A percentile compares a stretch with the other conserved stretches of the same genome.
phyloP scores from a whole-genome alignment of 139 green algal species.

The Ettlia oleoabundans region DNA sequence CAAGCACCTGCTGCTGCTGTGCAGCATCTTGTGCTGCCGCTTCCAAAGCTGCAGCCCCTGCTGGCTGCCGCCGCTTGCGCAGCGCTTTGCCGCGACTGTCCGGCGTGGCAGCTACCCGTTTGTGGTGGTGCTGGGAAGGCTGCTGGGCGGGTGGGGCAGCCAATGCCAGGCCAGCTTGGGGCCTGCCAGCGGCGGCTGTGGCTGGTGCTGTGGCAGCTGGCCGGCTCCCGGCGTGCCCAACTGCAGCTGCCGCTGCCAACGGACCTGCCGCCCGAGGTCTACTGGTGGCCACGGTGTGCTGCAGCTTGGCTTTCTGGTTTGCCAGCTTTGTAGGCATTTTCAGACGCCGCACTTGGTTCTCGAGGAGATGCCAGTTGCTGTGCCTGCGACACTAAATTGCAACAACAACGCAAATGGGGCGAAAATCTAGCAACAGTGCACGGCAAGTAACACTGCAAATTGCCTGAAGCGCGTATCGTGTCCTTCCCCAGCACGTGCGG shows the following conservation, averaged over 20 bases:
- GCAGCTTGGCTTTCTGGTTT: conserved; percentile 11
- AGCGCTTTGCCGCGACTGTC: conserved; percentile 7
- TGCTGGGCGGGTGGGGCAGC: neutral
- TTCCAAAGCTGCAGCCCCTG: neutral
- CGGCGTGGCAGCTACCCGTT: conserved; percentile 6
- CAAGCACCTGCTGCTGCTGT: neutral
- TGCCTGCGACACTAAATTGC: conserved; percentile 12
- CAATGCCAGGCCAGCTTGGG: neutral
- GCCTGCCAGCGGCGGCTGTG: neutral
- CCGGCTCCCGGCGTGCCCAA: too few species aligned
- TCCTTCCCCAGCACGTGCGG: too few species aligned
- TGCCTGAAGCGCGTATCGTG: too few species aligned
- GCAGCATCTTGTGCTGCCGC: neutral
- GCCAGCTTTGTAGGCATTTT: conserved; percentile 15
- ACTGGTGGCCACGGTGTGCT: conserved; percentile 1
- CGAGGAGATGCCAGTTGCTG: conserved; percentile 14
- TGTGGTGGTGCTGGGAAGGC: neutral
- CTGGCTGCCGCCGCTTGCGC: neutral
- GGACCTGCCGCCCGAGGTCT: too few species aligned
- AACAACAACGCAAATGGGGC: too few species aligned
- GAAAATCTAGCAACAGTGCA: too few species aligned
- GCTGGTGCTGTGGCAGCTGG: conserved; percentile 13
- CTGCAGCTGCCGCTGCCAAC: too few species aligned
- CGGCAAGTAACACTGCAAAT: neutral
- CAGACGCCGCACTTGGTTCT: too few species aligned